These are phyloP conservation scores for Fusarium sp. DNA, from an alignment of 2,329 filamentous ascomycete species.

Conservation along the genomic window DNA sequence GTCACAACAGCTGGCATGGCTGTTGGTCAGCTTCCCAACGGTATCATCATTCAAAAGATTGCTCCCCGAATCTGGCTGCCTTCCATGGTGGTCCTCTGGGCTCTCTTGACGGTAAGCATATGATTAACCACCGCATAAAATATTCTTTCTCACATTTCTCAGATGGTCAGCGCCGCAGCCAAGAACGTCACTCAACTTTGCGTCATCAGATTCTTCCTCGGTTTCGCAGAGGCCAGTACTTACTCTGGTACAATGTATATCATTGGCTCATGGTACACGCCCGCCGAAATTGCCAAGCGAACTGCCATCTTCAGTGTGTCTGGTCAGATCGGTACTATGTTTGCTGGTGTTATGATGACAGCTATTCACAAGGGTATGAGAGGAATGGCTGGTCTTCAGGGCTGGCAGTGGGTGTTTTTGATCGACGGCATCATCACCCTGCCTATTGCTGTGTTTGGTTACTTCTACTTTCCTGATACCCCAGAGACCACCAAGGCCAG, in stretches of 20 bases:
- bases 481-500: constrained; percentile 54
- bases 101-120: constrained; percentile 68
- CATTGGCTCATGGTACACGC: constrained; percentile 66
- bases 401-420: constrained; percentile 63
- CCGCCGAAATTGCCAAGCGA: constrained; percentile 69
- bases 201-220: constrained; percentile 49
- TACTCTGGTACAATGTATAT: constrained; percentile 53
- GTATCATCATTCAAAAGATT: constrained; percentile 71
- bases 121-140: no score
- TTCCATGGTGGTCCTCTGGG: constrained; percentile 71
- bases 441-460: constrained; percentile 43
- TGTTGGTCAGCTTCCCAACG: constrained; percentile 69
- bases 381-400: constrained; percentile 56
- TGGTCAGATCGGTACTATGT: constrained; percentile 69
- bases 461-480: constrained; percentile 41
- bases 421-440: constrained; percentile 45
- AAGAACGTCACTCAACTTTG: constrained; percentile 50
- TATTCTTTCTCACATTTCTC: no score
- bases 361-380: constrained; percentile 53
- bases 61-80: constrained; percentile 71
- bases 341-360: constrained; percentile 69
- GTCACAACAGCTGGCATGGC: constrained; percentile 52
- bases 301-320: constrained; percentile 70
- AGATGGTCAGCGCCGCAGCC: constrained; percentile 52
- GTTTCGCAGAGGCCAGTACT: constrained; percentile 48